phyloP scores from a whole-genome alignment of 2,329 filamentous ascomycete genomes.

The Lecanicillium sp. region DNA sequence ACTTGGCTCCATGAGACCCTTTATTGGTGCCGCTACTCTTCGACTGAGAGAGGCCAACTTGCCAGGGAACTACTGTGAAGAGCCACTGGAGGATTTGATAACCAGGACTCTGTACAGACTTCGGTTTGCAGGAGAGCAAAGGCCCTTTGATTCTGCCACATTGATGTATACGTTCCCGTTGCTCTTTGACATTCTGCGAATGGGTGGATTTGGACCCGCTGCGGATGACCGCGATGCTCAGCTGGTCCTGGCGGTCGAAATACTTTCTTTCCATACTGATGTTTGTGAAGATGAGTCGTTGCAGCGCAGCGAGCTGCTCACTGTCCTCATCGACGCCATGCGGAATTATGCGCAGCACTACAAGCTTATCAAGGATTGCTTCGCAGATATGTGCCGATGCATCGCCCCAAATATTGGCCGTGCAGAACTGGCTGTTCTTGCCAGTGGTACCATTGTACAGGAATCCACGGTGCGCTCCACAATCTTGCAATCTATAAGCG shows the following conservation, averaged over 20 bases:
- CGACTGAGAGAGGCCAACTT: slow-evolving; percentile 71
- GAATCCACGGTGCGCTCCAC: slow-evolving; percentile 75
- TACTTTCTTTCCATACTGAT: slow-evolving; percentile 81
- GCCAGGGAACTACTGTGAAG: slow-evolving; percentile 63
- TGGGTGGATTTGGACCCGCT: slow-evolving; percentile 66
- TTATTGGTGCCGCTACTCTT: slow-evolving; percentile 81
- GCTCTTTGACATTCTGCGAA: slow-evolving; percentile 67
- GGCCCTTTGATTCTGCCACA: slow-evolving; percentile 85
- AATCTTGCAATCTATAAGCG: slow-evolving; percentile 80
- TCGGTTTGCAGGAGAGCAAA: slow-evolving; percentile 83
- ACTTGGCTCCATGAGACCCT: slow-evolving; percentile 68
- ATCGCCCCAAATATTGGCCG: slow-evolving; percentile 72
- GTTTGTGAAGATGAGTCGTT: slow-evolving; percentile 67
- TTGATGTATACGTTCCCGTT: slow-evolving; percentile 83
- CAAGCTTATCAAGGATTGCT: slow-evolving; percentile 87
- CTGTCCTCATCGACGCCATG: slow-evolving; percentile 71
- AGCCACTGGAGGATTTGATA: slow-evolving; percentile 75
- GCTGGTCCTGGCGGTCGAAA: slow-evolving; percentile 78
- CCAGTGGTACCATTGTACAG: slow-evolving; percentile 70
- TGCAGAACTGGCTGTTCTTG: slow-evolving; percentile 67
- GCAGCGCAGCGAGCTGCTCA: slow-evolving; percentile 67
- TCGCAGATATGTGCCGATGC: slow-evolving; percentile 77
- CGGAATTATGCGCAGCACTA: slow-evolving; percentile 88
- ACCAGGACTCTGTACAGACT: slow-evolving; percentile 87
- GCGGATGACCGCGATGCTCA: slow-evolving; percentile 83